phyloP scores from a whole-genome alignment of 345 rosid species.

The Eucalyptus guilfoylei region DNA sequence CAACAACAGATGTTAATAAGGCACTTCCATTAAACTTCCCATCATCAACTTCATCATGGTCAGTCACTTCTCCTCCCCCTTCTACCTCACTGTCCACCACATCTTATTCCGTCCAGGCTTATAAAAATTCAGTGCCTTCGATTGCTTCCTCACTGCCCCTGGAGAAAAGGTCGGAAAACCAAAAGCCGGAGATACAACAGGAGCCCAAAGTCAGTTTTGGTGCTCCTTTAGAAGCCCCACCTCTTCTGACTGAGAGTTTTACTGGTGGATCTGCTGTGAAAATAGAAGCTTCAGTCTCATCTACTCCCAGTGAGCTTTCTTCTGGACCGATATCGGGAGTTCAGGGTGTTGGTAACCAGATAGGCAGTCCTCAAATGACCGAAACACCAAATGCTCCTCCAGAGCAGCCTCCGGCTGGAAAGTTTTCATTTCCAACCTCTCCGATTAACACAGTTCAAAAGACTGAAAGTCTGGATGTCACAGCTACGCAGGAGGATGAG shows the following conservation, averaged over 20 bases:
- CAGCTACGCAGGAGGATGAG: conserved; percentile 68
- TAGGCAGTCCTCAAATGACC: conserved; percentile 17
- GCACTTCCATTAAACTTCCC: conserved; percentile 4
- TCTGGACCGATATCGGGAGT: conserved; percentile 20
- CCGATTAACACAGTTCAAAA: conserved; percentile 19
- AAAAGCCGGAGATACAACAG: conserved; percentile 21
- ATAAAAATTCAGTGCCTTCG: conserved; percentile 5
- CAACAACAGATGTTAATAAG: conserved; percentile 9
- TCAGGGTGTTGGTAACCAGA: conserved; percentile 16
- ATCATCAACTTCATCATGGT: conserved; percentile 4
- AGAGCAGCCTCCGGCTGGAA: conserved; percentile 16
- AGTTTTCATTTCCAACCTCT: conserved; percentile 18
- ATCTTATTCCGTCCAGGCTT: conserved; percentile 12
- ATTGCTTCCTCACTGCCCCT: conserved; percentile 4
- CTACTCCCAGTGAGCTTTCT: conserved; percentile 8
- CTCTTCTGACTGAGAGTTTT: conserved; percentile 11
- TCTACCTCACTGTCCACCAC: conserved; percentile 8
- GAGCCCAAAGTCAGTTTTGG: conserved; percentile 3
- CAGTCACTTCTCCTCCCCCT: conserved; percentile 6
- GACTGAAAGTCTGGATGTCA: conserved; percentile 26
- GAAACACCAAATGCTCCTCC: conserved; percentile 28
- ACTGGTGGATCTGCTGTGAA: conserved; percentile 18
- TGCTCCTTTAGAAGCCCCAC: conserved; percentile 7
- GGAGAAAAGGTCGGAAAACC: conserved; percentile 15
- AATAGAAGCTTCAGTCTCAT: conserved; percentile 16